Base-by-base conservation (phyloP, 352 stramenopile genomes). In the Thalassiosira livingstoniorum region DNA sequence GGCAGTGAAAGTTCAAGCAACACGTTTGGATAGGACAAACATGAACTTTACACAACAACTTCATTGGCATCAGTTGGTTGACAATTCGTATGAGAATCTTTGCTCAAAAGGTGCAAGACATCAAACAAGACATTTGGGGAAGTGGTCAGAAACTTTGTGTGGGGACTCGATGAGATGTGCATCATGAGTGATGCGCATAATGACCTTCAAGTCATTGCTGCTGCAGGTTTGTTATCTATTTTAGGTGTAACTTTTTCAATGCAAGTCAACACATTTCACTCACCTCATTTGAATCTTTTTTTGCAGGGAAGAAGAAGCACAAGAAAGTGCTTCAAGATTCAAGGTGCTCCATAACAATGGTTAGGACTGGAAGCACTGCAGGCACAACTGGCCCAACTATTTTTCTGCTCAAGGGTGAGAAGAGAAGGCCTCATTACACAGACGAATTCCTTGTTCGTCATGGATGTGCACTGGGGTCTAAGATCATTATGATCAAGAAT, bases 401-500 rank as follows among this genome's bases (percentile, higher is more conserved):
- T 39, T 78, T 78, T 18, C 34, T 78, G 1, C 60, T 78, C 15
- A 64, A 63, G 18, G 70, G 39, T 34, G 62, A 0, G 39, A 66
- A 15, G 54, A 34, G 21, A 0, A 25, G 15, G 15, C 57, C 13
- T 10, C 18, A 11, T 25, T 77, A 43, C 23, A 66, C 11, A 66
- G 45, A 83, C 42, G 51, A n/a, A n/a, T 78, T 67, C 27, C 62
- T 83, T 2, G 2, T 21, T 2, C 47, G 43, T 13, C 11, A 39
- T 29, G 75, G 75, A 13, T 27, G 42, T 2, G 53, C 51, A 29
- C 0, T 2, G 3, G 60, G 71, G 5, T 73, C 62, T 37, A 69
- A 63, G 5, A 76, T 81, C 4, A 35, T 55, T 3, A 75, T 81
- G 62, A 81, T 53, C 18, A 55, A 81, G n/a, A 79, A 70, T 42